Evolutionary conservation across 768 basidiomycete species (phyloP).

Genomic region (Rubroboletus pulcherrimus): DNA sequence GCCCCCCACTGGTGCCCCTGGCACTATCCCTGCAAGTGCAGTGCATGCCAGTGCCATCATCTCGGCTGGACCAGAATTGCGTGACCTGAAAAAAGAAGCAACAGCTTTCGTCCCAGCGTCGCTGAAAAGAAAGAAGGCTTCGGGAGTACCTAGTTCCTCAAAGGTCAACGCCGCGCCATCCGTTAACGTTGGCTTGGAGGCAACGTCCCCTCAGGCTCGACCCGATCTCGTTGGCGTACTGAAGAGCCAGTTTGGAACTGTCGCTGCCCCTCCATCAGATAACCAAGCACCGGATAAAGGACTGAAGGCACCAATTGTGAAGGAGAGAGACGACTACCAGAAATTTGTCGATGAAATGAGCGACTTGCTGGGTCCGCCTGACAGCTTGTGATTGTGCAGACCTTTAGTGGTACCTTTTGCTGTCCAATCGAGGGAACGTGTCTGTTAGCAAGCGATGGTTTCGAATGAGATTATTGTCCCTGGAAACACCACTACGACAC

Average conservation of each 20-base stretch:
- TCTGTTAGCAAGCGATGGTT: not conserved
- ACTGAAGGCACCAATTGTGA: slow-evolving; percentile 28
- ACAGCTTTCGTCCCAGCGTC: slow-evolving; percentile 86
- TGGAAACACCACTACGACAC: not conserved
- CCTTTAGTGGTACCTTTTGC: not conserved
- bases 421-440: not conserved
- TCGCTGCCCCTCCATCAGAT: slow-evolving; percentile 20
- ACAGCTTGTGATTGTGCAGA: slow-evolving; percentile 8
- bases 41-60: slow-evolving; percentile 59
- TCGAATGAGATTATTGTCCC: not conserved
- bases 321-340: slow-evolving; percentile 64
- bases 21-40: slow-evolving; percentile 42
- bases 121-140: slow-evolving; percentile 68
- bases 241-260: slow-evolving; percentile 55
- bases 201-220: slow-evolving; percentile 37
- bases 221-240: slow-evolving; percentile 66
- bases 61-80: slow-evolving; percentile 79
- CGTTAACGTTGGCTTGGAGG: slow-evolving; percentile 33
- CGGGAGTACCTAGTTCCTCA: slow-evolving; percentile 31
- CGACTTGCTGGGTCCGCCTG: slow-evolving; percentile 48
- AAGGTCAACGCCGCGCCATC: slow-evolving; percentile 66
- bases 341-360: slow-evolving; percentile 76
- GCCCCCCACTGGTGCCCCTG: slow-evolving; percentile 26
- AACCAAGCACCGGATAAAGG: slow-evolving; percentile 15
- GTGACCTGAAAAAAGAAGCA: slow-evolving; percentile 93